Percentiles rank a stretch among this genome's conserved stretches.
Conservation (phyloP, 129 eudicot genomes). For the Tanacetum coccineum region DNA sequence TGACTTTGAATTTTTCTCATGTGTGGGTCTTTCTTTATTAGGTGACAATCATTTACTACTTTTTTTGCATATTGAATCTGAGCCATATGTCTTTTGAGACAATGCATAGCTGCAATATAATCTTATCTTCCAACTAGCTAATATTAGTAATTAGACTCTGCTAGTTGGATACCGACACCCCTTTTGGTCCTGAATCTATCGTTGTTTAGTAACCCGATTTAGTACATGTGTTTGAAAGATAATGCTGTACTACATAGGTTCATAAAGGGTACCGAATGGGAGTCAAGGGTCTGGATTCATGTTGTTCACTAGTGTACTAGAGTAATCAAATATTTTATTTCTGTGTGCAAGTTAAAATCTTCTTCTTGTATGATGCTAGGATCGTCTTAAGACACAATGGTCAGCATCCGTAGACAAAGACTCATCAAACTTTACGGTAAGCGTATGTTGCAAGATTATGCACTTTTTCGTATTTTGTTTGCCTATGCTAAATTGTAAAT, state of each 20-base stretch:
- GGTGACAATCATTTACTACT: conserved; percentile 2
- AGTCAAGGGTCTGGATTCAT: too few relatives aligned
- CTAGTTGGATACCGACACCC: background rate
- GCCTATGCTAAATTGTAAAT: too few relatives aligned
- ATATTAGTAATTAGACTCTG: background rate
- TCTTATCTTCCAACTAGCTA: conserved; percentile 14
- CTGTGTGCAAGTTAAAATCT: background rate
- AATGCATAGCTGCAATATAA: conserved; percentile 1
- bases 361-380: conserved; percentile 27
- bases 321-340: background rate
- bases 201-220: background rate
- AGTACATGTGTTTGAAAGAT: background rate
- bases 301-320: too few relatives aligned
- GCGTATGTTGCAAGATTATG: too few relatives aligned
- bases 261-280: background rate
- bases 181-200: conserved; percentile 1
- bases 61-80: conserved; percentile 18
- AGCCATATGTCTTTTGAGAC: conserved; percentile 1
- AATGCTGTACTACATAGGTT: background rate
- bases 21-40: conserved; percentile 14
- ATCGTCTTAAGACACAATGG: conserved; percentile 50
- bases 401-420: conserved; percentile 96
- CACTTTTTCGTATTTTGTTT: too few relatives aligned
- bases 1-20: conserved; percentile 25
- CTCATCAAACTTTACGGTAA: conserved; percentile 79